Evolutionary conservation across 1,139 yeast genomes (phyloP).

Genomic region (Groenewaldozyma sp.): DNA sequence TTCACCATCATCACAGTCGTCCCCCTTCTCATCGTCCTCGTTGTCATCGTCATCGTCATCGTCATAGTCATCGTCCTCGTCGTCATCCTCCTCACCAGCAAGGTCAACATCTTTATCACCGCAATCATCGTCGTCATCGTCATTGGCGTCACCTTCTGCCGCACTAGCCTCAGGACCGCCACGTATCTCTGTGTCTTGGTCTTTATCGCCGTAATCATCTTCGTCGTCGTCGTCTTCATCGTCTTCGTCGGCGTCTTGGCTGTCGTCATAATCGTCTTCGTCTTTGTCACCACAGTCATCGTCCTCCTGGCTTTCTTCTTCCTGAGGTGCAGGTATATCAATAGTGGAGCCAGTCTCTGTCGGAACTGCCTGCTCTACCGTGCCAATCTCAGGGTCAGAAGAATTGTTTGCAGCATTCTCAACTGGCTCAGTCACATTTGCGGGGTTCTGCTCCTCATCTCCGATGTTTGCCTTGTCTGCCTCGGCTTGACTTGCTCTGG

Average conservation of each 20-base stretch:
- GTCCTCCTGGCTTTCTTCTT: slow-evolving; percentile 2
- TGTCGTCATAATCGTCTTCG: slow-evolving; percentile 1
- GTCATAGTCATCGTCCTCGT: neutral
- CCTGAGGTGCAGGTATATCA: too few species aligned
- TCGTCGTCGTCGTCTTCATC: neutral
- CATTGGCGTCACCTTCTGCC: neutral
- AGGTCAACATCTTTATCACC: neutral
- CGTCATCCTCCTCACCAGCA: neutral
- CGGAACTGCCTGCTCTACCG: too few species aligned
- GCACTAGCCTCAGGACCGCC: too few species aligned
- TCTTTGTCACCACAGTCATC: neutral
- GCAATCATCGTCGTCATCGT: neutral
- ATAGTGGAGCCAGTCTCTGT: too few species aligned
- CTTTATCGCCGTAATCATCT: neutral
- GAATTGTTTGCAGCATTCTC: too few species aligned
- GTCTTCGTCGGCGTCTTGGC: neutral
- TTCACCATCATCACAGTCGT: too few species aligned
- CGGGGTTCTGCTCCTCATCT: too few species aligned
- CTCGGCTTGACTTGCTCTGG: neutral
- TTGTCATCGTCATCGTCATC: neutral
- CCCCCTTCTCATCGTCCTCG: too few species aligned
- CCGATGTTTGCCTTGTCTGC: too few species aligned
- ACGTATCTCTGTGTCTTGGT: neutral
- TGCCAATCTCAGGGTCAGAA: too few species aligned
- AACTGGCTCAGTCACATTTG: too few species aligned